A percentile compares a stretch with the other conserved stretches of the same genome.
These are phyloP conservation scores for Rhamnella rubrinervis DNA, from an alignment of 331 rosid genomes.

Conservation along the genomic window DNA sequence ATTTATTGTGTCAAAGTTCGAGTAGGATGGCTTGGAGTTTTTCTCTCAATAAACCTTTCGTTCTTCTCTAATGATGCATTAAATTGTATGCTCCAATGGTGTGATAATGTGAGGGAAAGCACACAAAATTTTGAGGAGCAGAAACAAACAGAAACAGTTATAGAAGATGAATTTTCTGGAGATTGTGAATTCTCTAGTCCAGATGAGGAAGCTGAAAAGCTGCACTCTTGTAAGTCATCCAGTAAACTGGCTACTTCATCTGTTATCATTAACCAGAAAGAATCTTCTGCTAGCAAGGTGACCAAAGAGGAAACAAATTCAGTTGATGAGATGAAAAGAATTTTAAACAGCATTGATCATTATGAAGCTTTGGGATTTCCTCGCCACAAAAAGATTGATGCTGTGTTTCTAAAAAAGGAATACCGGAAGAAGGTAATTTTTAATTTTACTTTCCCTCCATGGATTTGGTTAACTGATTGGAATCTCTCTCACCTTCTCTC, in stretches of 20 bases:
- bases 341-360: conserved; percentile 66
- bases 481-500: neutral
- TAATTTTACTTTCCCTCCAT: neutral
- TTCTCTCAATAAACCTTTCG: conserved; percentile 80
- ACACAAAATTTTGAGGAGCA: conserved; percentile 65
- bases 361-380: conserved; percentile 82
- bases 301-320: conserved; percentile 55
- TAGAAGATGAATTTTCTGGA: conserved; percentile 71
- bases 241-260: conserved; percentile 53
- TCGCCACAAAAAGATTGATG: conserved; percentile 79
- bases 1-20: conserved; percentile 78
- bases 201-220: conserved; percentile 57
- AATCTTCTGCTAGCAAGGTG: conserved; percentile 53
- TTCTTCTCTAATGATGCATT: conserved; percentile 80
- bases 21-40: conserved; percentile 91
- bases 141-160: conserved; percentile 61
- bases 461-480: neutral
- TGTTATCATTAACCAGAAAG: conserved; percentile 49
- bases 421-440: conserved; percentile 72
- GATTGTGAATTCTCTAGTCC: conserved; percentile 70
- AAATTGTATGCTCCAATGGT: conserved; percentile 81
- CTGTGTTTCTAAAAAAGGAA: conserved; percentile 65
- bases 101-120: conserved; percentile 76
- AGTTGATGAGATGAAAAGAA: conserved; percentile 81
- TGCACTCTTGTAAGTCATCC: conserved; percentile 75